These are phyloP conservation scores for Fomitiporia mediterranea DNA, from an alignment of 1,284 basidiomycete species.

Conservation along the genomic window DNA sequence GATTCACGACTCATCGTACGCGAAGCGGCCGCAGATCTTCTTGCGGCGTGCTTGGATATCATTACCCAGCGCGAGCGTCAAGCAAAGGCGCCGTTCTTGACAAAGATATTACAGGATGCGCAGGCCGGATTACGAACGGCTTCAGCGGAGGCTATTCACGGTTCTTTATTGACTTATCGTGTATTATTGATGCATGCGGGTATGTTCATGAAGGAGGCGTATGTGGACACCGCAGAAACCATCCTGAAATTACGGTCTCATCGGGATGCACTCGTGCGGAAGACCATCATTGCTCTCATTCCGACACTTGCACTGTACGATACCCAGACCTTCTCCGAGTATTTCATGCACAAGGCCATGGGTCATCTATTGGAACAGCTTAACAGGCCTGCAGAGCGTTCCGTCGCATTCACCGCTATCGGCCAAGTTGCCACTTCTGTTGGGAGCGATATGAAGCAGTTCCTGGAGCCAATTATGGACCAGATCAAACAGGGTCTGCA, in stretches of 20 bases:
- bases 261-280: constrained; percentile 81
- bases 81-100: constrained; percentile 61
- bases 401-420: constrained; percentile 59
- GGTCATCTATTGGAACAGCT: constrained; percentile 84
- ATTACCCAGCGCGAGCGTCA: constrained; percentile 70
- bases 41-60: constrained; percentile 87
- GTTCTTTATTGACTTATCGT: constrained; percentile 88
- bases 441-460: constrained; percentile 92
- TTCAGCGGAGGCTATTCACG: constrained; percentile 86
- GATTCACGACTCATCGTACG: constrained; percentile 83
- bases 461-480: constrained; percentile 88
- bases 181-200: constrained; percentile 91
- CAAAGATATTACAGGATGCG: constrained; percentile 85
- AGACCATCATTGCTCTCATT: constrained; percentile 91
- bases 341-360: constrained; percentile 91
- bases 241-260: constrained; percentile 88
- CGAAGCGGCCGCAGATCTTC: constrained; percentile 86
- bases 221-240: constrained; percentile 85
- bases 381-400: constrained; percentile 85
- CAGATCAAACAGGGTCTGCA: constrained; percentile 89
- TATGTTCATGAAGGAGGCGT: constrained; percentile 94
- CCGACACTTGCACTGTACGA: constrained; percentile 94
- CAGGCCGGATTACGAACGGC: constrained; percentile 80
- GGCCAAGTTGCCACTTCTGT: constrained; percentile 93
- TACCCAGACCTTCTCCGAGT: constrained; percentile 84